Evolutionary conservation across 805 yeast species (phyloP), one percentile per base, ranked within the genome.

Genomic region (Ogataea trehalophila): DNA sequence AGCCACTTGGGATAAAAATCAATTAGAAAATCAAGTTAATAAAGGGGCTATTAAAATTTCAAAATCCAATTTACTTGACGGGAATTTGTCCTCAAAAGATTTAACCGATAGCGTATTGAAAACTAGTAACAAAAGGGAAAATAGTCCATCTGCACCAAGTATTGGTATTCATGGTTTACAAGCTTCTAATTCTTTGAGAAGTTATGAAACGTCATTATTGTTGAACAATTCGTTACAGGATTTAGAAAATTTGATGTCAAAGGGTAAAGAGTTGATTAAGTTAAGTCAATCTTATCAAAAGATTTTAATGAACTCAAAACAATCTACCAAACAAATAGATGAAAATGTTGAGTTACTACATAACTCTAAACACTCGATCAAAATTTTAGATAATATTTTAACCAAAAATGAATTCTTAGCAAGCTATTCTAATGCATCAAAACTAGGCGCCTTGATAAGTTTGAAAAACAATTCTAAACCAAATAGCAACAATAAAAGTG

Each of bases 121-220:
- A 17, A 20, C 22, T 4, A 41, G 23, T 6, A 31, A 36, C 6
- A 33, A 6, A 17, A 33, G 36, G 13, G 17, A 3, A 11, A 18
- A 43, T 34, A 26, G 18, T 2, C n/a, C 37, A 26, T 26, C 31
- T 6, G 52, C 47, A 26, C 52, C 60, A 35, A 59, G 60, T 18
- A 70, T 79, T 29, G 97, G 97, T 1, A 81, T 90, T 9, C 83
- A 81, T 51, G 85, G 87, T 1, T 69, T 90, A 13, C 85, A 88
- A 55, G 72, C 71, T 37, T 65, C 73, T 14, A 79, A 82, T 43
- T 82, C 78, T 44, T 67, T 71, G 39, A 76, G 77, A 51, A 70
- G 85, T 11, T 69, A 73, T 45, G 76, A 77, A 40, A 85, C 83
- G 55, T 84, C 84, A 42, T 61, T 72, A 16, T 72, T 90, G 0